These are phyloP conservation scores for Coemansia sp. DNA, from an alignment of 192 early-diverging fungal species.

Conservation along the genomic window DNA sequence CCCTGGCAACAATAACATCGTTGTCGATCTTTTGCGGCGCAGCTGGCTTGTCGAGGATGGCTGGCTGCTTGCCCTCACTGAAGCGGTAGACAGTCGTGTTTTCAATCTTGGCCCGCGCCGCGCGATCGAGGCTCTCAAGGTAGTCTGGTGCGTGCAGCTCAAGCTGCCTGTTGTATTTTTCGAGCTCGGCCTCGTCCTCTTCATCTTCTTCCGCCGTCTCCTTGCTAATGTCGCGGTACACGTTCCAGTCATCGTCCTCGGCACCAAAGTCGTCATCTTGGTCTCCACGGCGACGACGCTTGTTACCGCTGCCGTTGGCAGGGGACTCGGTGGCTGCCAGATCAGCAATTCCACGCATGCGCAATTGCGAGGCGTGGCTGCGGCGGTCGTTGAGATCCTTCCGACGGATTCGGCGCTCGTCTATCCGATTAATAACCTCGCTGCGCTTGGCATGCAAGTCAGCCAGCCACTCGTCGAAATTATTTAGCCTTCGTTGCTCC, in stretches of 20 bases:
- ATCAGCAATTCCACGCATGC: conserved; percentile 85
- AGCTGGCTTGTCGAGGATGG: conserved; percentile 60
- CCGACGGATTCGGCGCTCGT: conserved; percentile 65
- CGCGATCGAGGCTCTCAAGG: conserved; percentile 69
- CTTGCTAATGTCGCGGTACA: conserved; percentile 90
- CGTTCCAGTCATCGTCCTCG: conserved; percentile 89
- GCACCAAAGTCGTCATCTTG: conserved; percentile 91
- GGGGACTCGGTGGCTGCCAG: conserved; percentile 61
- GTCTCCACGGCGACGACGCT: conserved; percentile 48
- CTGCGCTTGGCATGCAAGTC: conserved; percentile 64
- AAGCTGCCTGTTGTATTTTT: conserved; percentile 71
- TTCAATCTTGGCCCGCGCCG: conserved; percentile 61
- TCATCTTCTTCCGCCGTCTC: conserved; percentile 81
- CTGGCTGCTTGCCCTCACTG: conserved; percentile 57
- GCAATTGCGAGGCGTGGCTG: conserved; percentile 79
- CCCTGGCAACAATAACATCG: conserved; percentile 41
- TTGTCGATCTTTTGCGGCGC: conserved; percentile 45
- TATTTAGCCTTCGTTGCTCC: conserved; percentile 64
- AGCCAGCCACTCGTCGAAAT: conserved; percentile 74
- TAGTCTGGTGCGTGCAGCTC: conserved; percentile 74
- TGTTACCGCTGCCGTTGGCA: conserved; percentile 10
- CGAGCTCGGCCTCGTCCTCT: conserved; percentile 66
- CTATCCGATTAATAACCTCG: conserved; percentile 67
- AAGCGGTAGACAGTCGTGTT: conserved; percentile 76
- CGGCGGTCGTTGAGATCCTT: conserved; percentile 82